Evolutionary conservation across 1,139 yeast species (phyloP).

Genomic region (Candida sojae): DNA sequence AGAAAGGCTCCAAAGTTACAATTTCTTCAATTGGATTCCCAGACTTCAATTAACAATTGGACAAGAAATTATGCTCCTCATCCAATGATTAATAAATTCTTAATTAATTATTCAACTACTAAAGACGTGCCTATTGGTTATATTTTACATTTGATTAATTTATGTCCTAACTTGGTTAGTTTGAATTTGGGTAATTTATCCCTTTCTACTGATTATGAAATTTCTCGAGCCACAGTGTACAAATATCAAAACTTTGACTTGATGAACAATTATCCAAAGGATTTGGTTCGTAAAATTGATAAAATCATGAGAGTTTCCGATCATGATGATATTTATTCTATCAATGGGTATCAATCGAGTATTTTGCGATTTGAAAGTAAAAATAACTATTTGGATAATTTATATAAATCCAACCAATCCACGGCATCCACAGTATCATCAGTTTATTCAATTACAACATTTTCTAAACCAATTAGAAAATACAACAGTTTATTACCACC

Average conservation of each 20-base stretch:
- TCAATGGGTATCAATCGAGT: constrained; percentile 3
- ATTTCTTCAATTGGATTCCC: constrained; percentile 10
- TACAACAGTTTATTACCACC: constrained; percentile 44
- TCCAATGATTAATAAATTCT: constrained; percentile 60
- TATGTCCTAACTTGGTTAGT: constrained; percentile 56
- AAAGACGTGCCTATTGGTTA: constrained; percentile 73
- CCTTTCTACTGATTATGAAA: constrained; percentile 60
- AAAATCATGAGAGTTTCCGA: constrained; percentile 20
- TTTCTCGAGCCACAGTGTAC: constrained; percentile 31
- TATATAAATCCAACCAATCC: constrained; percentile 14
- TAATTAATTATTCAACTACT: constrained; percentile 56
- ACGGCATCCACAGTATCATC: constrained; percentile 31
- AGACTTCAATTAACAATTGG: constrained; percentile 5
- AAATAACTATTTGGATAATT: constrained; percentile 4
- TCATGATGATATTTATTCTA: constrained; percentile 6
- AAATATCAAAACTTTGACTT: constrained; percentile 44
- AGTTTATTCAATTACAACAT: constrained; percentile 30
- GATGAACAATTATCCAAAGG: constrained; percentile 39
- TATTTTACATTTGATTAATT: constrained; percentile 56
- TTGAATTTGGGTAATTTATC: constrained; percentile 58
- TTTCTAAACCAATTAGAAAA: constrained; percentile 30
- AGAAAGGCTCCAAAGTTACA: constrained; percentile 15
- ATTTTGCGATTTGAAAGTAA: constrained; percentile 7
- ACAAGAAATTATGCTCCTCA: constrained; percentile 31
- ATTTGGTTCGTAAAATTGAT: constrained; percentile 25